A percentile compares a stretch with the other conserved stretches of the same genome.
Conservation (phyloP, 768 basidiomycete species). For the Tylopilus vinaceipallidus region DNA sequence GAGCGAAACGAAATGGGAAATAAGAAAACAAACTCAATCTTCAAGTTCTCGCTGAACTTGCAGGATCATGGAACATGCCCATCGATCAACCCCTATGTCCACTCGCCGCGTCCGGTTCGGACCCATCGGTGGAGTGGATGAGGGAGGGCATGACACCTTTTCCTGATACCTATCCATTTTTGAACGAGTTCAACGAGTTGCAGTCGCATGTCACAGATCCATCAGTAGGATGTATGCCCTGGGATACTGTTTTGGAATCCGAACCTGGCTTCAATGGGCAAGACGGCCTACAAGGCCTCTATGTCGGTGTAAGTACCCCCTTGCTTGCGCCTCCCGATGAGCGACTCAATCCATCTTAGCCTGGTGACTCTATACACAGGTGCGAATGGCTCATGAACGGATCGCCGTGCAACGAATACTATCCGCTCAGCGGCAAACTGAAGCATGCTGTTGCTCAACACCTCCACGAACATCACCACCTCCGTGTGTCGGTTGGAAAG, state of each 20-base stretch:
- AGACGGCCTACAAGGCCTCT: neutral
- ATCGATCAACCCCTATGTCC: neutral
- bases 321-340: neutral
- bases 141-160: neutral
- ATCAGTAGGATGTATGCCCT: no score
- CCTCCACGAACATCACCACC: slow-evolving; percentile 2
- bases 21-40: no score
- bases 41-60: neutral
- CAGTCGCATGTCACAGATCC: no score
- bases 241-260: neutral
- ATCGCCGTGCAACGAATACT: slow-evolving; percentile 1
- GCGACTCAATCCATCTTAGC: neutral
- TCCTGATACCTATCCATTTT: neutral
- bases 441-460: slow-evolving; percentile 15
- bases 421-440: neutral
- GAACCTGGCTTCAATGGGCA: neutral
- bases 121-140: neutral
- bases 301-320: slow-evolving; percentile 7
- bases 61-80: neutral
- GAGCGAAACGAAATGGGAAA: neutral
- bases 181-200: neutral
- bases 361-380: neutral
- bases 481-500: slow-evolving; percentile 7
- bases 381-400: slow-evolving; percentile 14
- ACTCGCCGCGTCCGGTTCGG: neutral